A percentile compares a stretch with the other conserved stretches of the same genome.
phyloP scores from a whole-genome alignment of 2,329 filamentous ascomycete genomes.

The Pyrenochaeta sp. region DNA sequence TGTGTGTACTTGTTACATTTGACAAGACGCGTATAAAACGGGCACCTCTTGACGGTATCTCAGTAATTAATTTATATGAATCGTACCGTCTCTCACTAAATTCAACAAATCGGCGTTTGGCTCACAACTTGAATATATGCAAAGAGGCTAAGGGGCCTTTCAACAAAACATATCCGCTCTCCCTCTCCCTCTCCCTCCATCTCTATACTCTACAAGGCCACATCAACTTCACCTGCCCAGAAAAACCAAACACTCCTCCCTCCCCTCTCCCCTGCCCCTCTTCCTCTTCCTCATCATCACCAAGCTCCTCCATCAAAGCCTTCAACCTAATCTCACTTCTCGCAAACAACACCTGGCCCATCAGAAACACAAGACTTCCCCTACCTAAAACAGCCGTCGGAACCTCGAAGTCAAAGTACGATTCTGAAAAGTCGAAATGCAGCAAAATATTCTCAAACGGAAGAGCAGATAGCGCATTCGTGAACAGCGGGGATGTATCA shows the following conservation, averaged over 20 bases:
- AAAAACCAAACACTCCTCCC: not conserved
- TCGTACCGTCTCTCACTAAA: too few species aligned
- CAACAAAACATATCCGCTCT: too few species aligned
- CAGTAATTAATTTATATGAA: too few species aligned
- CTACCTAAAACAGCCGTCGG: slow-evolving; percentile 20
- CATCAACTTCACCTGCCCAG: too few species aligned
- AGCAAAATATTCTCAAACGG: slow-evolving; percentile 18
- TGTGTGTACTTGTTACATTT: too few species aligned
- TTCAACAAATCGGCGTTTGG: too few species aligned
- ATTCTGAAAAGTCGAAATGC: slow-evolving; percentile 41
- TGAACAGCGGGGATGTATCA: slow-evolving; percentile 28
- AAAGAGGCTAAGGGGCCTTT: too few species aligned
- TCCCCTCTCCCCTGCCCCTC: slow-evolving; percentile 3
- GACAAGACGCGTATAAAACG: too few species aligned
- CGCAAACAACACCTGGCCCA: slow-evolving; percentile 40
- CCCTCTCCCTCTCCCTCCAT: too few species aligned
- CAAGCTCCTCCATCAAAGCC: slow-evolving; percentile 27
- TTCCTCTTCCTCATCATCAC: slow-evolving; percentile 13
- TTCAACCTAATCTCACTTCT: slow-evolving; percentile 37
- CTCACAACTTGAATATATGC: too few species aligned
- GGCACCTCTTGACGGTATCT: too few species aligned
- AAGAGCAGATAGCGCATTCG: slow-evolving; percentile 23
- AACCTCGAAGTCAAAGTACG: slow-evolving; percentile 32
- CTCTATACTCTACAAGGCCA: too few species aligned
- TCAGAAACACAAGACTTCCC: slow-evolving; percentile 33